Base-by-base conservation (phyloP, 2,329 filamentous ascomycete species). In the Paecilomyces formosus region DNA sequence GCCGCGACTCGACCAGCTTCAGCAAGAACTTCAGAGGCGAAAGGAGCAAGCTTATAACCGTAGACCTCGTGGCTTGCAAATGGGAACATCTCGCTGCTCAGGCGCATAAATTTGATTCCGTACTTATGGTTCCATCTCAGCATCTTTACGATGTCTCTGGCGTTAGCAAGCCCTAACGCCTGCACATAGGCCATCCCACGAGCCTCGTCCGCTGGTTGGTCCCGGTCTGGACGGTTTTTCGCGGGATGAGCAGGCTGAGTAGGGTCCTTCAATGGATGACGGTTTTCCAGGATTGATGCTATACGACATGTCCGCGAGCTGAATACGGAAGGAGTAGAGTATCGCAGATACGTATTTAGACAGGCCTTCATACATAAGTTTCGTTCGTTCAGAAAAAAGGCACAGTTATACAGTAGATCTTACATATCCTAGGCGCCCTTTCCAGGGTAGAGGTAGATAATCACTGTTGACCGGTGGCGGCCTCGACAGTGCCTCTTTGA, bases 31-130 rank as follows among this genome's bases (percentile, higher is more conserved):
- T 92, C 87, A 0, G 89, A 85, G 0, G 92, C 93, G 70, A 97
- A 97, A 0, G 89, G 88, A 0, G 86, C 87, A 12, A 97, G 80
- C 64, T 85, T 88, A 73, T 97, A 97, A 0, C 92, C 93, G 64
- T 96, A 88, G 61, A 90, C 88, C 24, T 84, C 82, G 68, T 97
- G 93, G 63, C 90, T 95, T 1, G 93, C 93, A 71, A 97, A 97
- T 0, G 93, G 93, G 63, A 97, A 97, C 89, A 97, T 97, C 66
- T 97, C 93, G 57, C 90, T 96, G 65, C 90, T 96, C 21, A 97
- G 79, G 1, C 93, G 85, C 84, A 97, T 85, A 72, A 97, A 97
- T 65, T 86, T 92, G 74, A 97, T 97, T 45, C 88, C 87, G 63
- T 93, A 97, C 64, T 85, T 89, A 63, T 95, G 88, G 68, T 97